Conservation (phyloP, 2,329 filamentous ascomycete species). For the Aspergillus sp. region DNA sequence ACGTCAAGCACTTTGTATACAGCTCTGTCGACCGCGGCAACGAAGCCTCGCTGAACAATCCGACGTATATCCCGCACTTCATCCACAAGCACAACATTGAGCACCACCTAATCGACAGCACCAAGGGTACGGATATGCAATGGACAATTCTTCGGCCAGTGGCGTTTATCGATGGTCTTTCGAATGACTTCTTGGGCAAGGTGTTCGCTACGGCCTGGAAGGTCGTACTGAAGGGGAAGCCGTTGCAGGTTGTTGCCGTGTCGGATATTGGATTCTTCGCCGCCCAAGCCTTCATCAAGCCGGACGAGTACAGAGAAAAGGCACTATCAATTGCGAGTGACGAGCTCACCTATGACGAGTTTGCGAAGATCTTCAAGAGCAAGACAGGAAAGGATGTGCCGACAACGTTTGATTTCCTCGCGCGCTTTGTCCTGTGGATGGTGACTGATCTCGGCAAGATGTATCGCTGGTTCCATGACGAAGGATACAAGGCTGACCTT, state of each 20-base stretch:
- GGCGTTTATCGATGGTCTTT: conserved; percentile 65
- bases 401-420: conserved; percentile 47
- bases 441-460: conserved; percentile 52
- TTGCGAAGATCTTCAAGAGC: conserved; percentile 52
- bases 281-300: conserved; percentile 53
- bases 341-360: conserved; percentile 53
- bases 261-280: conserved; percentile 59
- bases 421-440: conserved; percentile 44
- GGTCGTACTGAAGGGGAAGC: conserved; percentile 46
- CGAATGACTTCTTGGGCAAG: conserved; percentile 52
- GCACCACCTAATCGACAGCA: conserved; percentile 57
- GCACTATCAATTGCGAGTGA: conserved; percentile 55
- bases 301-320: conserved; percentile 46
- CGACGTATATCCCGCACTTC: conserved; percentile 66
- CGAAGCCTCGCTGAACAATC: conserved; percentile 54
- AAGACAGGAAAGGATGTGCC: conserved; percentile 52
- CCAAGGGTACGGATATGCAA: conserved; percentile 52
- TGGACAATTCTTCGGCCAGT: conserved; percentile 68
- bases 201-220: conserved; percentile 52
- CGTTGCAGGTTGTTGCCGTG: conserved; percentile 48
- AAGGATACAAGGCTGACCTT: conserved; percentile 55
- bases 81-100: conserved; percentile 66
- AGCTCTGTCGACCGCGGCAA: conserved; percentile 67
- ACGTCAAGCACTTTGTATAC: conserved; percentile 67
- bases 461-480: conserved; percentile 57